A percentile compares a stretch with the other conserved stretches of the same genome.
These are phyloP conservation scores for Debaryomyces castellii DNA, from an alignment of 805 yeast genomes.

Conservation along the genomic window DNA sequence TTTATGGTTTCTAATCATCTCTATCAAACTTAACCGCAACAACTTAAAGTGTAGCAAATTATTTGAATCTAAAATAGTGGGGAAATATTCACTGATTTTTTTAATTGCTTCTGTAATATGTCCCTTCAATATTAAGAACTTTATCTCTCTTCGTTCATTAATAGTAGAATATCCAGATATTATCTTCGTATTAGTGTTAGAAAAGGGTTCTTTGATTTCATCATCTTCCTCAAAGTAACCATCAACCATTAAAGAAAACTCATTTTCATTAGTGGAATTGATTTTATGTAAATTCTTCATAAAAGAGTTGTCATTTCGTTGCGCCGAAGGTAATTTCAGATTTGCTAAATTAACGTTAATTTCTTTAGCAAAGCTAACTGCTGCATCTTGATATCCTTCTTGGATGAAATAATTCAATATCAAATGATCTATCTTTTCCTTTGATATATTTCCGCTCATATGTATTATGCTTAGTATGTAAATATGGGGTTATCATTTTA, in stretches of 20 bases:
- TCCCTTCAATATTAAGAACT: conserved; percentile 55
- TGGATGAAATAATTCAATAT: conserved; percentile 72
- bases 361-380: conserved; percentile 60
- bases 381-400: conserved; percentile 76
- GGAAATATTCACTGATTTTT: conserved; percentile 57
- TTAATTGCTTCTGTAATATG: conserved; percentile 58
- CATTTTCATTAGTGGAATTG: conserved; percentile 11
- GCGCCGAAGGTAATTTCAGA: background rate
- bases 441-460: conserved; percentile 15
- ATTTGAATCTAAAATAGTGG: conserved; percentile 62
- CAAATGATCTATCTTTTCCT: conserved; percentile 47
- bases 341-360: conserved; percentile 27
- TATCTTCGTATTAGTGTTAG: conserved; percentile 10
- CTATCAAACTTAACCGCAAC: conserved; percentile 71
- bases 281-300: conserved; percentile 9
- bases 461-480: background rate
- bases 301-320: conserved; percentile 3
- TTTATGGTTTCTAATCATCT: conserved; percentile 65
- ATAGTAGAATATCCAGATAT: conserved; percentile 50
- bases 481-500: background rate
- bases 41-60: conserved; percentile 70
- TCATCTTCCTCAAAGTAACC: conserved; percentile 6
- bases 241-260: conserved; percentile 10
- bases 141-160: conserved; percentile 51
- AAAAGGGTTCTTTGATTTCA: background rate